Evolutionary conservation across 257 asterid genomes (phyloP).

Genomic region (Asclepias syriaca): DNA sequence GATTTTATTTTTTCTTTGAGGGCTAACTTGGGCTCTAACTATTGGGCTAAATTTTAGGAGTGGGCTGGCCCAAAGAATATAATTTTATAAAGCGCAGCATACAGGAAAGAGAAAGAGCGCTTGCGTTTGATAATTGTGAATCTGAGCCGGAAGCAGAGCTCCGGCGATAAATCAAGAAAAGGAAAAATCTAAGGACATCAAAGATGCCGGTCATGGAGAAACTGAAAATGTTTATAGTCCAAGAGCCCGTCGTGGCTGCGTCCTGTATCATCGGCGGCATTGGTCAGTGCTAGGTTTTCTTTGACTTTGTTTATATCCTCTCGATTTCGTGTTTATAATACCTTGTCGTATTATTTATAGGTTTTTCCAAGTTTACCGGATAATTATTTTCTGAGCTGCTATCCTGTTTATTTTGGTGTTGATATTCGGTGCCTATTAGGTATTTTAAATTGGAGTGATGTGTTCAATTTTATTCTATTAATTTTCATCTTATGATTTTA

Average conservation of each 20-base stretch:
- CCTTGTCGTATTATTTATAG: neutral
- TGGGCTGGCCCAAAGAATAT: neutral
- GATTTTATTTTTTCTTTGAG: no score
- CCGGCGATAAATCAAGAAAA: neutral
- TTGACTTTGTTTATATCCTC: no score
- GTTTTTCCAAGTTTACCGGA: neutral
- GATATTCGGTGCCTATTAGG: neutral
- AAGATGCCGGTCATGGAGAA: constrained; percentile 69
- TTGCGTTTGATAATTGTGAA: neutral
- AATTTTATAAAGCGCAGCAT: neutral
- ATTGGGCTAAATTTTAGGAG: neutral
- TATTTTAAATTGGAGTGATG: neutral
- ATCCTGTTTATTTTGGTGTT: neutral
- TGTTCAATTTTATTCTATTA: neutral
- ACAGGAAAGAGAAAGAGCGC: neutral
- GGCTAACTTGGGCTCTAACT: no score
- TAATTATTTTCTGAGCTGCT: neutral
- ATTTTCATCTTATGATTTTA: neutral
- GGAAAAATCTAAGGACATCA: constrained; percentile 18
- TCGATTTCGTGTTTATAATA: neutral
- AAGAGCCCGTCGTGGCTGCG: constrained; percentile 84
- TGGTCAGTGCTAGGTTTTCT: constrained; percentile 35
- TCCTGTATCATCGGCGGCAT: constrained; percentile 86
- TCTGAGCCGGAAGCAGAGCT: neutral
- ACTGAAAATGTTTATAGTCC: constrained; percentile 68